Conservation (phyloP, 1,284 basidiomycete genomes). For the Sanguinoderma infundibulare region DNA sequence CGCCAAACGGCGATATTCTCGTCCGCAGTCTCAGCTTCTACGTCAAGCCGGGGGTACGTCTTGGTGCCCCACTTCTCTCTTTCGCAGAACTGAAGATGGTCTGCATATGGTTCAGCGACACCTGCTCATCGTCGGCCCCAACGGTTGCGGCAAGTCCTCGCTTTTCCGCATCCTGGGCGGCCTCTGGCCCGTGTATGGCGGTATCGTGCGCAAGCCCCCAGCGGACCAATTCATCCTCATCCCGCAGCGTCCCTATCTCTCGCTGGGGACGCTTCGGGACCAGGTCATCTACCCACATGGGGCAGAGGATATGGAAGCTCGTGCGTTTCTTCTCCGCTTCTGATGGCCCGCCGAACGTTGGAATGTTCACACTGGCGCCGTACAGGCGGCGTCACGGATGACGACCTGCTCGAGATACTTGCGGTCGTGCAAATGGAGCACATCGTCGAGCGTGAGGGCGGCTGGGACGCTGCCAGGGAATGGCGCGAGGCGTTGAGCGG, state of each 20-base stretch:
- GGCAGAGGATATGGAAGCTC: constrained; percentile 72
- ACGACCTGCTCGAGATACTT: constrained; percentile 77
- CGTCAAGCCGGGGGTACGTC: constrained; percentile 85
- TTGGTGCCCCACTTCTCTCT: background rate
- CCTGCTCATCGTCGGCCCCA: constrained; percentile 90
- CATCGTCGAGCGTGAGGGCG: constrained; percentile 95
- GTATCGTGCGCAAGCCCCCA: constrained; percentile 91
- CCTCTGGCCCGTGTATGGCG: constrained; percentile 97
- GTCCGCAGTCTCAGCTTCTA: constrained; percentile 86
- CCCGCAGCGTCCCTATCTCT: constrained; percentile 95
- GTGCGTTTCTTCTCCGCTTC: constrained; percentile 46
- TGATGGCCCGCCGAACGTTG: background rate
- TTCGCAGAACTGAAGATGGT: background rate
- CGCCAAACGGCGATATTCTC: constrained; percentile 94
- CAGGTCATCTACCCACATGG: constrained; percentile 92
- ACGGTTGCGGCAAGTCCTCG: constrained; percentile 90
- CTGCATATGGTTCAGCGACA: constrained; percentile 63
- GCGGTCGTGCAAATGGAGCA: constrained; percentile 84
- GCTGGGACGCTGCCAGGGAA: constrained; percentile 88
- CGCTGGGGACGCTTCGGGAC: constrained; percentile 91
- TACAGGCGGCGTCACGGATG: constrained; percentile 74
- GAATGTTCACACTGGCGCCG: background rate
- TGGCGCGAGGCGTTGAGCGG: constrained; percentile 95
- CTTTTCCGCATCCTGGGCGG: constrained; percentile 96
- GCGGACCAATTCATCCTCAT: constrained; percentile 93